phyloP scores from a whole-genome alignment of 2,329 filamentous ascomycete genomes.

The Alternaria gaisen region DNA sequence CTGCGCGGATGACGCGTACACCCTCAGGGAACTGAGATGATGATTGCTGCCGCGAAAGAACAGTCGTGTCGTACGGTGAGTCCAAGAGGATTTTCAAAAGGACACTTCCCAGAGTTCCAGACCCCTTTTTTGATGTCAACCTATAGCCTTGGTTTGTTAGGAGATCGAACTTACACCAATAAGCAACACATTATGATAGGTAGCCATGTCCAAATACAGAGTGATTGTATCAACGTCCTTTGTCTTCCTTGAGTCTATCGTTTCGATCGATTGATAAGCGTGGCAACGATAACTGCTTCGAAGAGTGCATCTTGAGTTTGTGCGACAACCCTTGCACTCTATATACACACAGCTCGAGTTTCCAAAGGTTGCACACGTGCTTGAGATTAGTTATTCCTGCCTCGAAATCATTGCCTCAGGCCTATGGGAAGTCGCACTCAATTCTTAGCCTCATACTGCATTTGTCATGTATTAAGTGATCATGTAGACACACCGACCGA shows the following conservation, averaged over 20 bases:
- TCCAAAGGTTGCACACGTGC: background rate
- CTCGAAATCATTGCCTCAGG: background rate
- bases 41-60: background rate
- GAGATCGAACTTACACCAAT: background rate
- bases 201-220: background rate
- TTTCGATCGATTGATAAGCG: background rate
- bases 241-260: background rate
- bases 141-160: background rate
- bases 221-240: background rate
- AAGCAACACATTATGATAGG: background rate
- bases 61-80: background rate
- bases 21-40: background rate
- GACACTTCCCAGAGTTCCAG: background rate
- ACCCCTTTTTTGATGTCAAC: background rate
- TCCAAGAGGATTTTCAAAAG: fast-evolving
- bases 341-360: background rate
- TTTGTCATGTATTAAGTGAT: background rate
- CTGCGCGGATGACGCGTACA: background rate
- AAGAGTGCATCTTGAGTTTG: background rate
- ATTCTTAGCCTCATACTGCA: background rate
- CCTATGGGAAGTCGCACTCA: background rate
- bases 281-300: background rate
- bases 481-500: background rate
- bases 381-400: background rate
- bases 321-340: background rate